Base-by-base conservation (phyloP, 306 rosid species). In the Castanea crenata region DNA sequence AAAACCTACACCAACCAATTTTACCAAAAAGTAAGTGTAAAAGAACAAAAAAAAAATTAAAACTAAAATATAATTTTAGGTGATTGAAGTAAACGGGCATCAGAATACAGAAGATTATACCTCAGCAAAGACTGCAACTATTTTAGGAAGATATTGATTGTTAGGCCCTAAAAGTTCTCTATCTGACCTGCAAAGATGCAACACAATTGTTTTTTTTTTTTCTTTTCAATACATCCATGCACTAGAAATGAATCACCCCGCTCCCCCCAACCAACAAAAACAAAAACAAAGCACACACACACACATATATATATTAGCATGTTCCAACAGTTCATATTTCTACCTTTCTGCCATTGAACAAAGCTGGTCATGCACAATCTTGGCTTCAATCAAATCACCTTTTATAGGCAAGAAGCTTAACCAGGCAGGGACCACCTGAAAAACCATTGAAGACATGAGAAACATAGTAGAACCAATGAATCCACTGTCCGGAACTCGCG, bases 271-370 rank as follows among this genome's bases (percentile, higher is more conserved):
- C 54, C 3, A 49, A 49, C 4, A 49, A 16, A 41, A n/a, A 16
- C 35, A 59, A 5, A 25, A 25, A 25, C 27, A 25, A 25, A 25
- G 1, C 27, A 25, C 27, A 25, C 27, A 25, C 27, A 25, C 27
- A 25, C 27, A 25, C 27, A 25, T 0, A 25, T 1, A 75, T 23
- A 21, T 25, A 21, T 63, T 62, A 65, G 61, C 75, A 55, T 74
- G 76, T 54, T 80, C 63, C 10, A 55, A 74, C 20, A 21, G 9
- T 52, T 74, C n/a, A 79, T 61, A 69, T 59, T 35, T 73, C 54
- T 76, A 90, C 94, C 94, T 90, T 80, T 88, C 94, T 54, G 88
- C 91, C 94, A 90, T 90, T 68, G 94, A 83, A 78, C 91, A 90
- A 31, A 90, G 90, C 79, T 85, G 91, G 58, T 88, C 94, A 19